phyloP scores from a whole-genome alignment of 2,329 filamentous ascomycete genomes.

The Triangularia verruculosa region DNA sequence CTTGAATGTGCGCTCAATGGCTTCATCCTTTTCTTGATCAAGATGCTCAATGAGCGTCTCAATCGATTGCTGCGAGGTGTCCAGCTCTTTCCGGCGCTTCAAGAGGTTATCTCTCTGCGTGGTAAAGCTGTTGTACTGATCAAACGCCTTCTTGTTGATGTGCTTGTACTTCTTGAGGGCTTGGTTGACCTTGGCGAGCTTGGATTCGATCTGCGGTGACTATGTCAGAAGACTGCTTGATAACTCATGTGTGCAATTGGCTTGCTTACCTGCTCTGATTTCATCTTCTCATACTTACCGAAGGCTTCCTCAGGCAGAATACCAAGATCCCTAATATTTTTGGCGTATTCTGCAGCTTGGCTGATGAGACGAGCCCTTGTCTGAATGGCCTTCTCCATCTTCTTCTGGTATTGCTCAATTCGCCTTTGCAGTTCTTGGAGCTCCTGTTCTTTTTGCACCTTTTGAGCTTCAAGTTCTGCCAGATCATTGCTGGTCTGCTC shows the following conservation, averaged over 20 bases:
- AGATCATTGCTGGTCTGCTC: slow-evolving; percentile 52
- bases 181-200: slow-evolving; percentile 87
- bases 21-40: slow-evolving; percentile 94
- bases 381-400: slow-evolving; percentile 87
- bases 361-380: slow-evolving; percentile 77
- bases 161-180: slow-evolving; percentile 94
- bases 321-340: slow-evolving; percentile 88
- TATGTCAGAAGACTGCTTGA: slow-evolving; percentile 25
- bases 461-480: slow-evolving; percentile 53
- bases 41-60: slow-evolving; percentile 89
- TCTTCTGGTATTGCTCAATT: slow-evolving; percentile 69
- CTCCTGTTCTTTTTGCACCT: slow-evolving; percentile 63
- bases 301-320: slow-evolving; percentile 93
- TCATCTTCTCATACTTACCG: slow-evolving; percentile 81
- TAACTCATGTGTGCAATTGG: slow-evolving; percentile 4
- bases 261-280: slow-evolving; percentile 67
- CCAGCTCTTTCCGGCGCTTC: slow-evolving; percentile 80
- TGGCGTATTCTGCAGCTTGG: slow-evolving; percentile 75
- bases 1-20: slow-evolving; percentile 97
- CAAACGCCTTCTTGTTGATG: slow-evolving; percentile 99
- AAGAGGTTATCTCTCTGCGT: slow-evolving; percentile 84
- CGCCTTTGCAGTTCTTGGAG: slow-evolving; percentile 81
- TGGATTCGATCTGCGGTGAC: slow-evolving; percentile 50
- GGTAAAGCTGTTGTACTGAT: slow-evolving; percentile 97
- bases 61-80: slow-evolving; percentile 81